A percentile compares a stretch with the other conserved stretches of the same genome.
Evolutionary conservation across 345 rosid species (phyloP).

Genomic region (Gossypium anomalum): DNA sequence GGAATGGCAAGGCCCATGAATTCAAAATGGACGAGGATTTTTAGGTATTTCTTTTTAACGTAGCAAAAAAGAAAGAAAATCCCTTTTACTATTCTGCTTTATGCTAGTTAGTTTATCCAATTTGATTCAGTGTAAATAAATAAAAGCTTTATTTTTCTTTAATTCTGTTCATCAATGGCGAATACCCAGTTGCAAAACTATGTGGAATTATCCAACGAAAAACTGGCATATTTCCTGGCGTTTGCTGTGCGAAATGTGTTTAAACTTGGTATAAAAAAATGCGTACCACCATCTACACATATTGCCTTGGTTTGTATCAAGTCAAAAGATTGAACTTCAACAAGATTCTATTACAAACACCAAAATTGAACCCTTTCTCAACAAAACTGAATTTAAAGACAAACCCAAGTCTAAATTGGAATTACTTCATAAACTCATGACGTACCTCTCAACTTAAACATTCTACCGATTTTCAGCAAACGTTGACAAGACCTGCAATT

Average conservation of each 20-base stretch:
- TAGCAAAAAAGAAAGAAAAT: no score
- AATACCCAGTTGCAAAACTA: no score
- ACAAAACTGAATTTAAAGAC: not conserved
- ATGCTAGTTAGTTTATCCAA: no score
- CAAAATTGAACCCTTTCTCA: not conserved
- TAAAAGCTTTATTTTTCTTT: no score
- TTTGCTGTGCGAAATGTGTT: no score
- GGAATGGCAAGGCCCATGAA: conserved; percentile 41
- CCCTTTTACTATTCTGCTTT: no score
- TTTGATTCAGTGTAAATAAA: no score
- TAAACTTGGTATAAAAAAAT: no score
- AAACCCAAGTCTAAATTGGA: conserved; percentile 1
- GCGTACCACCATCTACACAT: not conserved
- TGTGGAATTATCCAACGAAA: no score
- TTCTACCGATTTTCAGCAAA: conserved; percentile 1
- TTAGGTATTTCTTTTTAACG: conserved; percentile 17
- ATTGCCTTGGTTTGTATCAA: not conserved
- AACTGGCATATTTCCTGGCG: no score
- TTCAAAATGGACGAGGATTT: conserved; percentile 66
- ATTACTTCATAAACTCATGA: not conserved
- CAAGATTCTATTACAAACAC: not conserved
- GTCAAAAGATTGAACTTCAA: not conserved
- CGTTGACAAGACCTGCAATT: not conserved
- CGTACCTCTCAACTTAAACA: not conserved
- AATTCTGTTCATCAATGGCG: no score